Conservation (phyloP, 192 early-diverging fungal genomes). For the Phlyctochytrium arcticum region DNA sequence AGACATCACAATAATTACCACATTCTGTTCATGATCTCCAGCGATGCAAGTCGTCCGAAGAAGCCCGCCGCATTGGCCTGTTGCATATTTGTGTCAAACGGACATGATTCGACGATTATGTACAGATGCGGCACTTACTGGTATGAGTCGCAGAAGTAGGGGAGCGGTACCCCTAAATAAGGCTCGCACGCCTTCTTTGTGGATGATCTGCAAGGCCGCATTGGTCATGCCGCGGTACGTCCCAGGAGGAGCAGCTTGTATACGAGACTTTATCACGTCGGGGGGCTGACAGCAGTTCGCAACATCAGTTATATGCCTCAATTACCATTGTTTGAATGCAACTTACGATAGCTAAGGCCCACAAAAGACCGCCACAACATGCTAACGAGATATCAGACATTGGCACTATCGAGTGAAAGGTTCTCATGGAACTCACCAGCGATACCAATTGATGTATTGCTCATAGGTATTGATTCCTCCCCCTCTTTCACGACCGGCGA, state of each 20-base stretch:
- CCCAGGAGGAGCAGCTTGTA: constrained; percentile 76
- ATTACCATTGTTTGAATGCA: too few species aligned
- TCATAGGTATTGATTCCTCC: too few species aligned
- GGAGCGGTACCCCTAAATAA: constrained; percentile 86
- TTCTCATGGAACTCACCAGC: too few species aligned
- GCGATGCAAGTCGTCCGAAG: constrained; percentile 35
- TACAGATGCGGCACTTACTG: constrained; percentile 25
- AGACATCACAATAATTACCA: too few species aligned
- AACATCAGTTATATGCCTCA: too few species aligned
- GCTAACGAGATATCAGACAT: constrained; percentile 97
- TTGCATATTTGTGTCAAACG: neutral
- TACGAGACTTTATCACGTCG: constrained; percentile 85
- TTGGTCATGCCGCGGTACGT: constrained; percentile 69
- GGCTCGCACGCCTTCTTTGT: constrained; percentile 67
- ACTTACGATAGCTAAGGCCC: neutral
- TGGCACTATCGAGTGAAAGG: too few species aligned
- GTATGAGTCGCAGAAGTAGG: constrained; percentile 80
- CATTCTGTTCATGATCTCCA: constrained; percentile 43
- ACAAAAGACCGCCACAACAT: constrained; percentile 36
- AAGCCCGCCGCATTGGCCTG: constrained; percentile 53
- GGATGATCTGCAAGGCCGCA: constrained; percentile 64
- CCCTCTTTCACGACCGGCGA: constrained; percentile 88
- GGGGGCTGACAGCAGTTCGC: too few species aligned
- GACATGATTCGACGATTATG: neutral
- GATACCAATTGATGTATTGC: too few species aligned